Evolutionary conservation across 495 filamentous ascomycete species (phyloP), one percentile per base, ranked within the genome.

Genomic region (Podospora australis): DNA sequence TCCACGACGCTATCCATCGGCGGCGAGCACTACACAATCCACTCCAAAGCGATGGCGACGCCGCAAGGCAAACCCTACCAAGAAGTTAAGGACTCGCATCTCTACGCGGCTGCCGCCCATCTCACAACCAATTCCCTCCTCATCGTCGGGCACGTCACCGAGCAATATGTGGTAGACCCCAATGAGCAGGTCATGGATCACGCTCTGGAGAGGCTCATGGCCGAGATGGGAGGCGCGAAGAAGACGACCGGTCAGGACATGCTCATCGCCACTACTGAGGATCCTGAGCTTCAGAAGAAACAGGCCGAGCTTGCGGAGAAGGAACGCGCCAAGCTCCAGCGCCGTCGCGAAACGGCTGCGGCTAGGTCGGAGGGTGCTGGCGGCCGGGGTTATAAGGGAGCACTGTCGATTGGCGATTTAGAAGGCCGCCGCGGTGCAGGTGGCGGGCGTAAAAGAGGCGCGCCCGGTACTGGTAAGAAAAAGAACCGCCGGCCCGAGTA

Each of bases 261-360:
- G 62, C 66, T 80, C 35, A 73, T 78, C 48, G 72, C 79, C 45
- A 81, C 81, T 13, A 81, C 72, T 5, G 78, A 85, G 52, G 90
- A 96, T 59, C 90, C 90, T 1, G 90, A 94, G 62, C 70, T 88
- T 13, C 81, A 82, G 39, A 83, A 85, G 70, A 78, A 76, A 55
- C 73, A 83, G 60, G 89, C 88, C 1, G 88, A 94, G 59, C 44
- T 78, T 21, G 78, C 81, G 10, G 84, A 90, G 67, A 83, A 79
- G 54, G 83, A 88, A 65, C 81, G 81, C 30, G 60, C 75, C 54
- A 83, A 78, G 57, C 75, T 78, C 7, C 82, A 84, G 54, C 78
- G 84, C 17, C 77, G 80, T 36, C 81, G 81, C 39, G 83, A 90
- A 51, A 78, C 75, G 46, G 79, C 83, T 26, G 75, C 78, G 7